These are phyloP conservation scores for Takashimella tepidaria DNA, from an alignment of 1,284 basidiomycete species.

Conservation along the genomic window DNA sequence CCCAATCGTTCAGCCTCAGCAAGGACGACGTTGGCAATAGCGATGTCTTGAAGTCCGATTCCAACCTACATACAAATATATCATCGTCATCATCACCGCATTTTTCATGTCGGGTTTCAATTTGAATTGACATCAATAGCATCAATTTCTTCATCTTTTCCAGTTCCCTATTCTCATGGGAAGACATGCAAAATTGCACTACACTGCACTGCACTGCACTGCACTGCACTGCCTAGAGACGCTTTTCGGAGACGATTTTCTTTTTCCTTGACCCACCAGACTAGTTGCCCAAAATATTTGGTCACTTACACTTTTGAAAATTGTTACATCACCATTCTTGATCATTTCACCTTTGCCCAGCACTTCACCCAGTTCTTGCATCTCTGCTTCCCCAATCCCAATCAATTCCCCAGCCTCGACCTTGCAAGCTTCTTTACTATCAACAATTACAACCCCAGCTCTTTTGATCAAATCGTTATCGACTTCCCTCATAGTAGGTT, in stretches of 20 bases:
- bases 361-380: constrained; percentile 12
- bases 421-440: constrained; percentile 63
- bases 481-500: constrained; percentile 70
- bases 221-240: too few species aligned
- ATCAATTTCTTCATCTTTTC: too few species aligned
- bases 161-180: too few species aligned
- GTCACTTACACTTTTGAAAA: constrained; percentile 46
- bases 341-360: constrained; percentile 3
- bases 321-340: constrained; percentile 27
- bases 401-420: constrained; percentile 72
- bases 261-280: too few species aligned
- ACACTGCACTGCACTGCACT: too few species aligned
- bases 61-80: too few species aligned
- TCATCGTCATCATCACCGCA: too few species aligned
- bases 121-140: too few species aligned
- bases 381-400: constrained; percentile 5
- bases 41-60: constrained; percentile 48
- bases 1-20: constrained; percentile 33
- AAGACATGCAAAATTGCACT: too few species aligned
- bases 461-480: constrained; percentile 56
- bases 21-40: constrained; percentile 41
- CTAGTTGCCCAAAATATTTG: too few species aligned
- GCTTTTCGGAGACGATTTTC: too few species aligned
- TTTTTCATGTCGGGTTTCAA: too few species aligned
- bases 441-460: constrained; percentile 59